Percentiles rank a stretch among this genome's conserved stretches.
These are phyloP conservation scores for Fusarium abutilonis DNA, from an alignment of 2,329 filamentous ascomycete genomes.

Conservation along the genomic window DNA sequence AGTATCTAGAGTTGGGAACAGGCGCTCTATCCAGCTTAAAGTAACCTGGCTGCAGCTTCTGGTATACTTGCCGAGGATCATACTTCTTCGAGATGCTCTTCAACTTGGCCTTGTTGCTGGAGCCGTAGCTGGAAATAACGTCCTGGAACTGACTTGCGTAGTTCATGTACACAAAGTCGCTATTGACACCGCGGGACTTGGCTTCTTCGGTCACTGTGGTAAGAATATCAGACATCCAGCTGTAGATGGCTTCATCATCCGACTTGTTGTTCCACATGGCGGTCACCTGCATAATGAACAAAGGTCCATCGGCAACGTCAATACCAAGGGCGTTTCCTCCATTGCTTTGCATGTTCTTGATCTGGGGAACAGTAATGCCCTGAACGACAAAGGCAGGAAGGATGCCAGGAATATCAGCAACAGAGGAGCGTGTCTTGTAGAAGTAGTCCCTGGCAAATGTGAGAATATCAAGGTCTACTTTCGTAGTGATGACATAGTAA, in stretches of 20 bases:
- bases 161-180: slow-evolving; percentile 57
- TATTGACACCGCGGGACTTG: slow-evolving; percentile 46
- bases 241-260: slow-evolving; percentile 49
- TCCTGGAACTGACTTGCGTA: slow-evolving; percentile 56
- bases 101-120: slow-evolving; percentile 50
- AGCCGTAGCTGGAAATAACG: slow-evolving; percentile 54
- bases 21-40: slow-evolving; percentile 50
- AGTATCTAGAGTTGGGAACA: slow-evolving; percentile 8
- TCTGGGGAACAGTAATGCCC: slow-evolving; percentile 53
- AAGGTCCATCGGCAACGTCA: slow-evolving; percentile 36
- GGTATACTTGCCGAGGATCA: slow-evolving; percentile 51
- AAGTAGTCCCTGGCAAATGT: slow-evolving; percentile 16
- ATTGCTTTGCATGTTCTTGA: slow-evolving; percentile 48
- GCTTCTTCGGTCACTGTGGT: slow-evolving; percentile 35
- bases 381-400: slow-evolving; percentile 51
- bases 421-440: slow-evolving; percentile 36
- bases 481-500: slow-evolving; percentile 23
- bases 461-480: slow-evolving; percentile 14
- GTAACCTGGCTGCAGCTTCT: slow-evolving; percentile 51
- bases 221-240: slow-evolving; percentile 31
- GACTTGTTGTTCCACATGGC: slow-evolving; percentile 31
- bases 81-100: slow-evolving; percentile 49
- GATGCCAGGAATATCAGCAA: slow-evolving; percentile 38
- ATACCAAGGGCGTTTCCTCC: slow-evolving; percentile 50
- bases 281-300: slow-evolving; percentile 26